These are phyloP conservation scores for Xylaria bambusicola DNA, from an alignment of 495 filamentous ascomycete species.

Conservation along the genomic window DNA sequence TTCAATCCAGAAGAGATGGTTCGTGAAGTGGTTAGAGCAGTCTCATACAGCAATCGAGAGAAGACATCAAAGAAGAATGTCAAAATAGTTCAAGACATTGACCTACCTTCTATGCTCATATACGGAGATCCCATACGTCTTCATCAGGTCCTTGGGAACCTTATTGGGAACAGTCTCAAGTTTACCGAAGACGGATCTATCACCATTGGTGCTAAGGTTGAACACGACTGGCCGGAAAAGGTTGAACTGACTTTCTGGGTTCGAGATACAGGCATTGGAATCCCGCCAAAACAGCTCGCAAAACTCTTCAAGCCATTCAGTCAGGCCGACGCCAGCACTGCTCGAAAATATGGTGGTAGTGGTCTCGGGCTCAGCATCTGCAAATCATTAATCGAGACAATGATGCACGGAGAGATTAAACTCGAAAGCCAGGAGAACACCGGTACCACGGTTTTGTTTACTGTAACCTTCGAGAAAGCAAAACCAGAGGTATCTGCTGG, in stretches of 20 bases:
- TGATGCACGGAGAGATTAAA: conserved; percentile 80
- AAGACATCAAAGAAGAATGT: conserved; percentile 62
- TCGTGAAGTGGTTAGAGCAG: conserved; percentile 80
- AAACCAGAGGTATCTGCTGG: conserved; percentile 53
- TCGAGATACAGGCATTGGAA: conserved; percentile 88
- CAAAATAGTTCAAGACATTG: conserved; percentile 69
- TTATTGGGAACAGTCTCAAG: conserved; percentile 91
- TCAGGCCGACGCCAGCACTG: conserved; percentile 85
- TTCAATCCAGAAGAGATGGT: conserved; percentile 85
- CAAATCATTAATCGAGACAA: conserved; percentile 91
- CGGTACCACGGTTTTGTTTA: conserved; percentile 87
- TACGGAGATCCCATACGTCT: conserved; percentile 87
- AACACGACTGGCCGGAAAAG: conserved; percentile 66
- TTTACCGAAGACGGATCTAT: conserved; percentile 87
- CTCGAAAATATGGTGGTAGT: conserved; percentile 85
- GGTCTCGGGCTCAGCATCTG: conserved; percentile 90
- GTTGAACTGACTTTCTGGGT: conserved; percentile 81
- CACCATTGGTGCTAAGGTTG: conserved; percentile 71
- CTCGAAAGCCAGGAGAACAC: conserved; percentile 73
- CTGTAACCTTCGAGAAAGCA: conserved; percentile 78
- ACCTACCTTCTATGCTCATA: conserved; percentile 76
- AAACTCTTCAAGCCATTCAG: conserved; percentile 90
- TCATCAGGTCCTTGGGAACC: conserved; percentile 90
- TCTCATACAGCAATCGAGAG: conserved; percentile 81
- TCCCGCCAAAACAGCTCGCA: conserved; percentile 74